phyloP scores from a whole-genome alignment of 129 eudicot species.

The Lonicera japonica region DNA sequence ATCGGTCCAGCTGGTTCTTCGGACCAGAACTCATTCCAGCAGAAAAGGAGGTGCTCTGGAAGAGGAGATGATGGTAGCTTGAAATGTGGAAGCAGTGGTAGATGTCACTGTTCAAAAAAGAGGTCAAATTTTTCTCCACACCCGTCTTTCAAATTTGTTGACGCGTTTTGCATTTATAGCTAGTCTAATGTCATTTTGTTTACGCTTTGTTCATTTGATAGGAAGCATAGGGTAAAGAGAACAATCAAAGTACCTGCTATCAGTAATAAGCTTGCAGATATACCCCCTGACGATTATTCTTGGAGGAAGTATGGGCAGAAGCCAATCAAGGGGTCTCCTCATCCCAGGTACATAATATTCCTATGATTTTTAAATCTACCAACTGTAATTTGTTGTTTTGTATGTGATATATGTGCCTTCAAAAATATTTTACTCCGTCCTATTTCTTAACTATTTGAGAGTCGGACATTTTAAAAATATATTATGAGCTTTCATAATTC shows the following conservation, averaged over 20 bases:
- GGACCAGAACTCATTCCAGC: conserved; percentile 39
- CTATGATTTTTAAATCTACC: neutral
- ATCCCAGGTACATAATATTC: conserved; percentile 65
- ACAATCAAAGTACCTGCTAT: conserved; percentile 93
- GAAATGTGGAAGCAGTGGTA: conserved; percentile 78
- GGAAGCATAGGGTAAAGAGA: conserved; percentile 53
- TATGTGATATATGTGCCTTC: too few species aligned
- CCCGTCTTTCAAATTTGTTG: neutral
- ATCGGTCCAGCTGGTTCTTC: conserved; percentile 9
- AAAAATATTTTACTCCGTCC: too few species aligned
- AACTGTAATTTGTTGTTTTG: neutral
- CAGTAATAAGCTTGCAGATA: conserved; percentile 94
- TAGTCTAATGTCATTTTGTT: neutral
- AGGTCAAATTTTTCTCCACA: conserved; percentile 42
- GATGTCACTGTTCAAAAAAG: conserved; percentile 95
- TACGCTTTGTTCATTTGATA: neutral
- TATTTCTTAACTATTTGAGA: too few species aligned
- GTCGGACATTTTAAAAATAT: neutral
- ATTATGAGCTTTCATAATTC: neutral
- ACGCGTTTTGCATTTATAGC: neutral
- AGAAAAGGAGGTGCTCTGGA: conserved; percentile 60
- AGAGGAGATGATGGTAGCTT: conserved; percentile 83
- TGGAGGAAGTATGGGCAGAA: conserved; percentile 99
- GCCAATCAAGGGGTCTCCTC: conserved; percentile 98
- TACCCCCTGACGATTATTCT: conserved; percentile 93